phyloP scores from a whole-genome alignment of 306 rosid genomes.

The Prunus mume region DNA sequence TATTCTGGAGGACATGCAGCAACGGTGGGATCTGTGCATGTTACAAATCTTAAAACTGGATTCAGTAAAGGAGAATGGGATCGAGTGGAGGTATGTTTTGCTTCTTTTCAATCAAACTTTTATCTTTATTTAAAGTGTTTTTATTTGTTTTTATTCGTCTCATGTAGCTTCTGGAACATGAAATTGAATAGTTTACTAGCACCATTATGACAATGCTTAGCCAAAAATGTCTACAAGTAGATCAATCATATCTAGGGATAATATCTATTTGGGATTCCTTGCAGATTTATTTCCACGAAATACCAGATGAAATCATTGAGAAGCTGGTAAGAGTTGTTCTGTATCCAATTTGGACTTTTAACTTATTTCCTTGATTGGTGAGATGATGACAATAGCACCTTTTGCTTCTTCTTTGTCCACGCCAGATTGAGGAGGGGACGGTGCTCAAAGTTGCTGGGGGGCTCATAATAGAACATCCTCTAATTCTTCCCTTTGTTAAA shows the following conservation, averaged over 20 bases:
- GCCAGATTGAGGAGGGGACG: slow-evolving; percentile 79
- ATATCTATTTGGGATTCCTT: slow-evolving; percentile 27
- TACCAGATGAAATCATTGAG: slow-evolving; percentile 80
- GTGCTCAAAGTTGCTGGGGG: slow-evolving; percentile 94
- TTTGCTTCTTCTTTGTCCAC: slow-evolving; percentile 5
- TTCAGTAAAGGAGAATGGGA: slow-evolving; percentile 86
- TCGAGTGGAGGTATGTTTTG: slow-evolving; percentile 65
- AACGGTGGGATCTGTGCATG: slow-evolving; percentile 83
- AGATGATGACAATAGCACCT: neutral
- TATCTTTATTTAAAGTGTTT: neutral
- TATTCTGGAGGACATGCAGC: slow-evolving; percentile 85
- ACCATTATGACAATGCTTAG: neutral
- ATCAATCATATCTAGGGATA: slow-evolving; percentile 9
- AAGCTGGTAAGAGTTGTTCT: slow-evolving; percentile 60
- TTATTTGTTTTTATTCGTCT: neutral
- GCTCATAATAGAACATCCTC: slow-evolving; percentile 87
- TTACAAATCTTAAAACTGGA: slow-evolving; percentile 89
- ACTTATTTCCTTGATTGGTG: slow-evolving; percentile 3
- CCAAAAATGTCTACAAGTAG: neutral
- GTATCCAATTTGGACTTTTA: slow-evolving; percentile 14
- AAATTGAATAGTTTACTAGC: neutral
- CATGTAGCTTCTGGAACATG: neutral
- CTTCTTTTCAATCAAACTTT: slow-evolving; percentile 1
- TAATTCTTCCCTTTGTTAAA: slow-evolving; percentile 66
- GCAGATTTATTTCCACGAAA: slow-evolving; percentile 88